Conservation (phyloP, 306 rosid species). For the Acacia melanoxylon region DNA sequence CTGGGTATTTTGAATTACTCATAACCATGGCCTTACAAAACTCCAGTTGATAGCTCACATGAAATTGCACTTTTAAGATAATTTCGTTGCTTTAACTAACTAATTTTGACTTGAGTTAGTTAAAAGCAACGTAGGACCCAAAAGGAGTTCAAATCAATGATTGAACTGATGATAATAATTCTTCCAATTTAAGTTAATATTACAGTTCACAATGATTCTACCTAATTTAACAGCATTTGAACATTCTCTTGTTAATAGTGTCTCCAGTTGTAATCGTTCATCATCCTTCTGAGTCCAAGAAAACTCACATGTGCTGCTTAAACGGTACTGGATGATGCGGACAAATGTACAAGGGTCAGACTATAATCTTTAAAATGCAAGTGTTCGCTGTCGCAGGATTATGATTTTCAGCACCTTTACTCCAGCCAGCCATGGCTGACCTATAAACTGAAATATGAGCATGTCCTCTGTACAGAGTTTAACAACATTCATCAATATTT, state of each 20-base stretch:
- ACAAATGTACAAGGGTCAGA: too few relatives aligned
- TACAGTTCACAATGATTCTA: conserved; percentile 15
- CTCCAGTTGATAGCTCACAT: too few relatives aligned
- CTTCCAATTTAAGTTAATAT: not conserved
- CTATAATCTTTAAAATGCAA: too few relatives aligned
- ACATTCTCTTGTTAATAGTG: conserved; percentile 1
- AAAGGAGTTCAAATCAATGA: not conserved
- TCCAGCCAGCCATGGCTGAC: too few relatives aligned
- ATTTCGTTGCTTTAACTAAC: not conserved
- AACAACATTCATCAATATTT: too few relatives aligned
- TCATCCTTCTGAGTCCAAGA: not conserved
- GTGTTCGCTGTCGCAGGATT: too few relatives aligned
- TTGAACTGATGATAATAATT: not conserved
- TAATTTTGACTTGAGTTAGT: not conserved
- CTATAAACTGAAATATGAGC: too few relatives aligned
- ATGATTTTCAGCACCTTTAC: too few relatives aligned
- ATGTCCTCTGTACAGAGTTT: too few relatives aligned
- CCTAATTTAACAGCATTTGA: conserved; percentile 7
- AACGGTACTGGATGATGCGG: not conserved
- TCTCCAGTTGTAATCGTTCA: conserved; percentile 5
- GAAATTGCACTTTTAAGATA: too few relatives aligned
- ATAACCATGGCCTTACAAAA: not conserved
- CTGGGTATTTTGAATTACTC: not conserved
- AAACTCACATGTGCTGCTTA: conserved; percentile 1
- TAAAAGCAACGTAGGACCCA: not conserved